Base-by-base conservation (phyloP, 2,329 filamentous ascomycete genomes). In the Colletotrichum paranaense region DNA sequence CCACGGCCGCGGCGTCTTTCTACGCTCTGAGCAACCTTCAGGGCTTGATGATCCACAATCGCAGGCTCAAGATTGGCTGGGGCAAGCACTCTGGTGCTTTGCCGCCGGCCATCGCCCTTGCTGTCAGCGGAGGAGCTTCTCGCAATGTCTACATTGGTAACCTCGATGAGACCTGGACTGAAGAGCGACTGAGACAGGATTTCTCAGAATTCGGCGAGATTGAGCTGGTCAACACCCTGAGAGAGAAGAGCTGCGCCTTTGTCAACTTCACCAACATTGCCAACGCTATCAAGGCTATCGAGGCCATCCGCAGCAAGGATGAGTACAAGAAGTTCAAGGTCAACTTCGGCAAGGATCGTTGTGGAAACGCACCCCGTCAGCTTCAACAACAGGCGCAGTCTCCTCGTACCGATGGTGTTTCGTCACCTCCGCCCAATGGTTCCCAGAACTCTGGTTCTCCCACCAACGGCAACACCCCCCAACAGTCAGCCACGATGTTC, bases 211-310 rank as follows among this genome's bases (percentile, higher is more conserved):
- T 94, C 79, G 97, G 97, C 76, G 97, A 99, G 84, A 98, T 99
- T 79, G 97, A 99, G 85, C 88, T 99, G 76, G 95, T 99, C 75
- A 99, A 99, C 85, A 94, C 97, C 19, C 87, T 99, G 73, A 93
- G 97, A 67, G 97, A 99, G 88, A 99, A 99, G 92, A 98, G 95
- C 86, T 99, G 97, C 83, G 97, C 97, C 0, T 99, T 99, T 82
- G 97, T 99, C 82, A 99, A 99, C 86, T 99, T 99, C 83, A 99
- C 97, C 81, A 99, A 99, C 86, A 99, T 99, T 81, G 97, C 97
- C 81, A 99, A 99, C 79, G 97, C 97, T 63, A 99, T 99, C 88
- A 99, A 99, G 87, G 97, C 97, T 1, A 99, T 99, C 76, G 97
- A 99, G 84, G 97, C 95, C 26, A 92, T 99, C 76, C 92, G 97